Base-by-base conservation (phyloP, 768 basidiomycete species). In the Lentinus brumalis region DNA sequence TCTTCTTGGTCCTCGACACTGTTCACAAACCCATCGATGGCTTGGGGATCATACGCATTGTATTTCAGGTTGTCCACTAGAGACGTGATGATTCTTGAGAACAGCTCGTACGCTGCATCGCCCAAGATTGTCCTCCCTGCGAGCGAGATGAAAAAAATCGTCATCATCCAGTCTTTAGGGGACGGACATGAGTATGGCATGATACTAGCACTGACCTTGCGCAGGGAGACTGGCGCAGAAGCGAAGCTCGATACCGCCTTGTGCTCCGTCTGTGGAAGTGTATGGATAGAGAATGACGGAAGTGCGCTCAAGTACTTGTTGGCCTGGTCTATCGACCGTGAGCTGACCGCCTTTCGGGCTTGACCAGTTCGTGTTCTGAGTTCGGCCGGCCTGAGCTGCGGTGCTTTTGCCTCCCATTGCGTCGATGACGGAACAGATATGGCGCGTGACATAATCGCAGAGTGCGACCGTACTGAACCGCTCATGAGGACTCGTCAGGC, bases 221-320 rank as follows among this genome's bases (percentile, higher is more conserved):
- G 56, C 59, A 18, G 65, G 65, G n/a, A 66, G 53, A 10, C 56
- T 51, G 31, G 59, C 52, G 38, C 62, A 63, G 41, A 58, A 66
- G 6, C 65, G 58, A 15, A 57, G 59, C 50, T 66, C 65, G 11
- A 66, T 38, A 7, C 65, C 61, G 12, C 42, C n/a, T 2, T 57
- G 38, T 21, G 21, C 15, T 4, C 44, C 40, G 18, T 14, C 44
- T 26, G 41, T 38, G 12, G 7, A 14, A 15, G 10, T 15, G n/a
- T 45, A 21, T 6, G 14, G 35, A 8, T 14, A 46, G 16, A 49
- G 44, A 3, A 63, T 56, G 31, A 66, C 59, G 11, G 62, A 50
- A 31, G 49, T 63, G 2, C 62, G 58, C 30, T 66, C 59, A 7
- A 66, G 59, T 1, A 66, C 62, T 32, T 66, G 65, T 11, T 66